Evolutionary conservation across 1,284 basidiomycete species (phyloP), one percentile per base, ranked within the genome.

Genomic region (Ustilago esculenta): DNA sequence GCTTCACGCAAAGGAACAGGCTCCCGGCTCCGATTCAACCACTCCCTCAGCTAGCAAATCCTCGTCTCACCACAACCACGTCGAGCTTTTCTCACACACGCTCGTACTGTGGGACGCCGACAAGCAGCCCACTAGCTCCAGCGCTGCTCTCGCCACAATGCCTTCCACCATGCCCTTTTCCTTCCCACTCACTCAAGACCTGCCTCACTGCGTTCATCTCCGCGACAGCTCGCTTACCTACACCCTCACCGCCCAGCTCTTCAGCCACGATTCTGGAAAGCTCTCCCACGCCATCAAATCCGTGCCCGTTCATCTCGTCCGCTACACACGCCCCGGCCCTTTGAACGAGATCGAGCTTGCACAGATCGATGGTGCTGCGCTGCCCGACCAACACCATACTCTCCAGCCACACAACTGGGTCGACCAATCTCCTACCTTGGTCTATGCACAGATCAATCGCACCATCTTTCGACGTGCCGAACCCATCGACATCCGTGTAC

Each of bases 161-260:
- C 79, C 80, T 1, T 68, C 71, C 2, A 60, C 60, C 15, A 58
- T 81, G 61, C 67, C 77, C 4, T 81, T 81, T 49, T 69, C 64
- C 3, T 77, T 81, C n/a, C 54, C 54, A 3, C 65, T 81, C 27
- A 77, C 79, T 1, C 25, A 58, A 12, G 77, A 81, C 23, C 57
- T 81, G 23, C 80, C 79, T 15, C 80, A 81, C 44, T 81, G 80
- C 53, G 59, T 80, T 14, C 80, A 81, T 46, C 57, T 75, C 2
- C 61, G 60, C 17, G 23, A 57, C 18, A 73, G 76, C 63, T 66
- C 60, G 9, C 55, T 81, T 14, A 49, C 63, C 4, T 81, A 81
- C 41, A 40, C 34, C 21, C 48, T 81, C 44, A 53, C 56, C 7
- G 80, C 80, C 2, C 58, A 32, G 12, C 60, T 81, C 23, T 70